Conservation (phyloP, 768 basidiomycete species). For the Obba rivulosa region DNA sequence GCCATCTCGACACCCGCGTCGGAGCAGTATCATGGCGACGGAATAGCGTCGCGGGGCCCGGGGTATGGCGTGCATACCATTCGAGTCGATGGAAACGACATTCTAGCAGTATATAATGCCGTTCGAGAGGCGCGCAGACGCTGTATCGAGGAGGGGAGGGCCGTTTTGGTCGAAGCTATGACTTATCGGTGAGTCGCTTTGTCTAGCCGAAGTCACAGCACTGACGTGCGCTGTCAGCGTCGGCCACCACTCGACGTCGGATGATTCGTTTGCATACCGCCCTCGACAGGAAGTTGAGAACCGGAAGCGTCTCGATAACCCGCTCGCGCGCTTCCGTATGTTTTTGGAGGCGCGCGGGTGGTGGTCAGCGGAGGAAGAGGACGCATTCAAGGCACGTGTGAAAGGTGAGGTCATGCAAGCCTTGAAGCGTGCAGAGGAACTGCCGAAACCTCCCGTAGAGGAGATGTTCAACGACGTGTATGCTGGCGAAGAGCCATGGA, state of each 20-base stretch:
- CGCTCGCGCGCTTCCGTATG: conserved; percentile 75
- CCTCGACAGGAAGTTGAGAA: conserved; percentile 88
- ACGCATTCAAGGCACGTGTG: conserved; percentile 57
- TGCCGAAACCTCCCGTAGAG: conserved; percentile 64
- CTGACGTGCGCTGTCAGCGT: conserved; percentile 42
- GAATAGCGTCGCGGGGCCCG: conserved; percentile 86
- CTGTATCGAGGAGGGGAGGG: conserved; percentile 74
- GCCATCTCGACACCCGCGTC: conserved; percentile 90
- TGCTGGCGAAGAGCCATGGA: conserved; percentile 80
- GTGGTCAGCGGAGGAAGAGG: conserved; percentile 79
- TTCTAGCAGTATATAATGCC: conserved; percentile 75
- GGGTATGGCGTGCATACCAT: conserved; percentile 91
- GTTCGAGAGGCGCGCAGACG: conserved; percentile 65
- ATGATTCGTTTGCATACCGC: conserved; percentile 93
- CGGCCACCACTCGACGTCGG: conserved; percentile 93
- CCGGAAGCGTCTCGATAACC: conserved; percentile 87
- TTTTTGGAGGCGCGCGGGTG: conserved; percentile 81
- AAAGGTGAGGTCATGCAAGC: conserved; percentile 73
- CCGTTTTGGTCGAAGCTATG: conserved; percentile 87
- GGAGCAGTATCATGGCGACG: conserved; percentile 90
- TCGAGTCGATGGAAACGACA: conserved; percentile 91
- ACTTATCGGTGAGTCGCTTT: conserved; percentile 60
- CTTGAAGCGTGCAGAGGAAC: conserved; percentile 70
- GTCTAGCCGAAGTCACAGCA: neutral
- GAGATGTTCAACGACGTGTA: conserved; percentile 88